phyloP scores from a whole-genome alignment of 129 eudicot genomes.

The Silybum marianum region DNA sequence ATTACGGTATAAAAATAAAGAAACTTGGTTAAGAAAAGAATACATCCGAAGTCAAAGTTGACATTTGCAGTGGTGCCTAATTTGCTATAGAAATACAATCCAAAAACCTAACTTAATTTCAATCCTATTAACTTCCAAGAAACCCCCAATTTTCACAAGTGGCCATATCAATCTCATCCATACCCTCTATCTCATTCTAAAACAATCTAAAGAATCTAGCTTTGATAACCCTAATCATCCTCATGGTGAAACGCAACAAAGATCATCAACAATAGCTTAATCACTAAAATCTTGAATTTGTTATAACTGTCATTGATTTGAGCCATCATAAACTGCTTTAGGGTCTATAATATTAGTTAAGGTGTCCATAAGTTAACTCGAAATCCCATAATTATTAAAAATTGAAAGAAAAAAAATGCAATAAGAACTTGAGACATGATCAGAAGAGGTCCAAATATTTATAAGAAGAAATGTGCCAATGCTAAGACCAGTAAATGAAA shows the following conservation, averaged over 20 bases:
- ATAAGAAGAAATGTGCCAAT: constrained; percentile 46
- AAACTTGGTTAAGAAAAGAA: background rate
- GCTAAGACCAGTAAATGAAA: constrained; percentile 41
- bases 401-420: constrained; percentile 32
- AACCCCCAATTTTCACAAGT: constrained; percentile 2
- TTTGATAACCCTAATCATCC: constrained; percentile 17
- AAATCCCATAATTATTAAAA: background rate
- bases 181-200: background rate
- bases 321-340: background rate
- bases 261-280: background rate
- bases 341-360: background rate
- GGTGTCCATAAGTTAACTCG: background rate
- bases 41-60: constrained; percentile 16
- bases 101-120: constrained; percentile 25
- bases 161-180: background rate
- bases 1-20: background rate
- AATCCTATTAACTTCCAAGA: constrained; percentile 18
- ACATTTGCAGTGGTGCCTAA: constrained; percentile 30
- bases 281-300: background rate
- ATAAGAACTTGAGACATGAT: constrained; percentile 42
- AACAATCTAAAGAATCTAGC: constrained; percentile 13
- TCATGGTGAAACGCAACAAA: constrained; percentile 4
- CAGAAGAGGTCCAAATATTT: constrained; percentile 47
- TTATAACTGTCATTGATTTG: background rate
- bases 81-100: constrained; percentile 34